Conservation (phyloP, 176 grass and related monocot species). For the Bothriochloa decipiens region DNA sequence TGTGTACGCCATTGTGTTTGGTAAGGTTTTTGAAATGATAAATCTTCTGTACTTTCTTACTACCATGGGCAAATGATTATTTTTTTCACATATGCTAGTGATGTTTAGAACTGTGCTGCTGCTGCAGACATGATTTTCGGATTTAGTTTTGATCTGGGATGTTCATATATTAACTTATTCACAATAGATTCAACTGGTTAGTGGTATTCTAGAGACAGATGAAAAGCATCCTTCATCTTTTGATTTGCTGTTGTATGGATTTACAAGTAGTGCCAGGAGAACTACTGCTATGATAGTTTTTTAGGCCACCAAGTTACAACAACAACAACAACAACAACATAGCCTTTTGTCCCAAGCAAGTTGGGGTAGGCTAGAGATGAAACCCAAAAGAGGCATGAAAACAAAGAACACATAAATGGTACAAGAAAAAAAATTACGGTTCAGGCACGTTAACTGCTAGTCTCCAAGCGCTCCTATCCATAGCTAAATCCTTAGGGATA, state of each 20-base stretch:
- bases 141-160: constrained; percentile 2
- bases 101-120: background rate
- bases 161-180: background rate
- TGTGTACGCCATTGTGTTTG: constrained; percentile 83
- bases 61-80: background rate
- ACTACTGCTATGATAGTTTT: constrained; percentile 5
- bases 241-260: background rate
- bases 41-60: constrained; percentile 11
- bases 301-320: background rate
- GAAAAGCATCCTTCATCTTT: background rate
- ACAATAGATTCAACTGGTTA: constrained; percentile 7
- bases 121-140: background rate
- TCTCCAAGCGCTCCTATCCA: too few species aligned
- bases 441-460: too few species aligned
- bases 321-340: too few species aligned
- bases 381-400: too few species aligned
- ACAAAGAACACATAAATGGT: too few species aligned
- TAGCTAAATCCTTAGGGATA: too few species aligned
- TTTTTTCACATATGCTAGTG: background rate
- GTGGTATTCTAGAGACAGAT: background rate
- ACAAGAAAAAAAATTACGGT: too few species aligned
- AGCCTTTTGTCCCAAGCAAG: too few species aligned
- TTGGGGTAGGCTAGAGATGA: too few species aligned
- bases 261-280: background rate
- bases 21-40: constrained; percentile 49